Base-by-base conservation (phyloP, 1,139 yeast genomes). In the Suhomyces taliae region DNA sequence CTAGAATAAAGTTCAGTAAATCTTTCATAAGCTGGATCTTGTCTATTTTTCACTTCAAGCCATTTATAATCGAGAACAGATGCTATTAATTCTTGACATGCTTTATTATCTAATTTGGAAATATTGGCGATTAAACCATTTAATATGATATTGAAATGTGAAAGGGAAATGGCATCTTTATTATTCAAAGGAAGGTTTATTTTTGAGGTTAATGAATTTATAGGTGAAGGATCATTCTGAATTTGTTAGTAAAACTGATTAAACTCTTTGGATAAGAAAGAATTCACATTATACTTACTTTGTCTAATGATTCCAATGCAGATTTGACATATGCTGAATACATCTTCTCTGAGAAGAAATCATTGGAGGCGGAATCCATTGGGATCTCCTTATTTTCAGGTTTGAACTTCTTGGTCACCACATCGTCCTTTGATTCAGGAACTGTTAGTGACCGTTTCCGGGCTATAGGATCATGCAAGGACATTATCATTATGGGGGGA, bases 241-340 rank as follows among this genome's bases (percentile, higher is more conserved):
- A 51, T 4, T 45, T 36, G 66, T 63, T 62, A 63, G 67, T 61
- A 60, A 27, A 39, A 36, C 24, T 19, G 24, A 6, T 19, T 19
- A 19, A 19, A 19, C 24, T 19, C 24, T 19, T 19, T 19, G 6
- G 24, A 19, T 19, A 19, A 19, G 43, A 3, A 34, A 4, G 15
- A 34, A 43, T 19, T 19, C 24, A 19, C 4, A 40, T 48, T 39
- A 66, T 74, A 74, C 78, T 72, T 80, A 70, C 76, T 68, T 74
- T 79, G 52, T 85, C 90, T 59, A 86, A 70, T 47, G 86, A 81
- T 44, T 83, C 86, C 54, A 88, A 69, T 34, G 95, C 95, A 48
- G 87, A 78, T 55, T 77, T 79, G 32, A 87, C 83, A 60, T 78
- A 81, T 39, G 87, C 75, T 44, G 76, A 67, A 66, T 83, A 87